Evolutionary conservation across 2,329 filamentous ascomycete genomes (phyloP), one percentile per base, ranked within the genome.

Genomic region (Penicillium sp.): DNA sequence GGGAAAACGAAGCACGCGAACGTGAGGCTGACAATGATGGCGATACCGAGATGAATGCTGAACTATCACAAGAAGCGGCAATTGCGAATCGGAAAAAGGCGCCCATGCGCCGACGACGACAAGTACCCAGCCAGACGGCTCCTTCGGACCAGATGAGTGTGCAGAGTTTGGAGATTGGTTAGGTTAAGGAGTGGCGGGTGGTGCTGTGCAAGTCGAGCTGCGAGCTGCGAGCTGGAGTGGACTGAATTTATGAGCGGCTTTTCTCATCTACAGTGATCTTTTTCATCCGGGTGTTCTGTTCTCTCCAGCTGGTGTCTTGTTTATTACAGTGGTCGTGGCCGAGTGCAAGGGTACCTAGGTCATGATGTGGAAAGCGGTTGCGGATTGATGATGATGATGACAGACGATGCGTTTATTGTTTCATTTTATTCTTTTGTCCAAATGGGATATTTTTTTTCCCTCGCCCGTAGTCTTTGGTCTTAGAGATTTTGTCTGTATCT

Each of bases 1-100:
- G 39, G 31, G 47, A 52, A 33, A 18, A 54, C 31, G 51, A 54
- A 36, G 51, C 51, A 35, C 51, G 51, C 41, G 51, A 54, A 47
- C 43, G 46, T 27, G 66, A 76, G 37, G 63, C 68, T 60, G 73
- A 73, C 55, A 64, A 66, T 24, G 74, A 76, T 44, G 75, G 72
- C n/a, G 73, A 79, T 55, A 73, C 66, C 52, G 77, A 74, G 59
- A 77, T 76, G 73, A 73, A 66, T 33, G 61, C 64, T 27, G 64
- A 62, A 56, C 62, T 67, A 60, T 64, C 69, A 50, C 72, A 77
- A 63, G 74, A 76, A 62, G 70, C 73, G 39, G 75, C 71, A 16
- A 76, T 77, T 55, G 73, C 72, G 46, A 77, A 70, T 60, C 71
- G 74, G 66, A 78, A 77, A 67, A 80, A 75, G 66, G 77, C 75